Base-by-base conservation (phyloP, 805 yeast genomes). In the Lipomyces spencermartinsiae region DNA sequence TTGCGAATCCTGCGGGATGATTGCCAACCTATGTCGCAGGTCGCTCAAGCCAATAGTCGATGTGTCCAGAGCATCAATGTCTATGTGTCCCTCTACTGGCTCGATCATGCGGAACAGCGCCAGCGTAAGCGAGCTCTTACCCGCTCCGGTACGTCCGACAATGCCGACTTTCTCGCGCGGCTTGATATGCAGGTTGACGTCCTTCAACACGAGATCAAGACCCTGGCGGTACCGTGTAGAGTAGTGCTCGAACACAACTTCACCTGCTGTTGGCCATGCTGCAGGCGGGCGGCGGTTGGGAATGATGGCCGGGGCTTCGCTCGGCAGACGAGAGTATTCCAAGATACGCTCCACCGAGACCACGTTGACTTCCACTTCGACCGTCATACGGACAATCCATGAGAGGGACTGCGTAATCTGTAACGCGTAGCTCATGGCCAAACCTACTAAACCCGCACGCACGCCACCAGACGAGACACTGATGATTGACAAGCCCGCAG, bases 381-480 rank as follows among this genome's bases (percentile, higher is more conserved):
- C 99, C 0, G 98, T 92, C 98, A 93, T 94, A 81, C 99, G 86
- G 37, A 95, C 98, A 79, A 95, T 92, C 98, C 98, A 94, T 79
- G 93, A 94, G 79, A 95, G 85, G 0, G 97, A 85, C 79, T 93
- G 97, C 0, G 99, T 95, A 69, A 93, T 86, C 78, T 92, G 97
- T 71, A 95, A 83, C 1, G 99, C 94, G 79, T 95, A 96, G 59
- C 97, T 90, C 74, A 95, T 90, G 29, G 97, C 89, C 74, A 95
- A 83, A 83, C 99, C 99, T 75, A 93, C 93, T 76, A 91, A 81
- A 80, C 99, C 99, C 19, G 97, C 93, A 25, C 93, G 86, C 35
- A 94, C 84, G 22, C 81, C 78, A 14, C 97, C 97, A 19, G 85
- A 82, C 63, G 81, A 84, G 73, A 93, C 83, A 29, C 92, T 85